Percentiles rank a stretch among this genome's conserved stretches.
phyloP scores from a whole-genome alignment of 306 rosid genomes.

The Fagus sylvatica region DNA sequence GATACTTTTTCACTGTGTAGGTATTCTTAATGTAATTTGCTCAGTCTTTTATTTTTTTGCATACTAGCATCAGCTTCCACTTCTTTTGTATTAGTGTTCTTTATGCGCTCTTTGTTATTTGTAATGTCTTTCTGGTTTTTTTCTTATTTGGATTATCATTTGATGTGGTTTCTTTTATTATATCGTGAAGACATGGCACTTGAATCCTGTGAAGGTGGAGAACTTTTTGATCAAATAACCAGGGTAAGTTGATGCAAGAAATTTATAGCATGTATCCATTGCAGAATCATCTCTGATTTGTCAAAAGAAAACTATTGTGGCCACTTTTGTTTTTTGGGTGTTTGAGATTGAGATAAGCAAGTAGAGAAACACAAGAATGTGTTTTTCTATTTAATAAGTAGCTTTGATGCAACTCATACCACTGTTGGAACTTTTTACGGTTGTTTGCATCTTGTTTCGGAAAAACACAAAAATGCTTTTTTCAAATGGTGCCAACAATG shows the following conservation, averaged over 20 bases:
- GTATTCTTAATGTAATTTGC: constrained; percentile 45
- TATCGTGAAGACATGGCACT: constrained; percentile 89
- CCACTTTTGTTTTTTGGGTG: background rate
- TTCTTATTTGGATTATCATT: constrained; percentile 28
- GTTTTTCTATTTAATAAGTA: background rate
- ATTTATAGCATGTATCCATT: constrained; percentile 13
- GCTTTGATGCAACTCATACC: background rate
- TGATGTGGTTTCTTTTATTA: constrained; percentile 30
- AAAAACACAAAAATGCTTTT: background rate
- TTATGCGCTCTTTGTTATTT: constrained; percentile 8
- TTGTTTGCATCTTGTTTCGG: background rate
- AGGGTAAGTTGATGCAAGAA: constrained; percentile 49
- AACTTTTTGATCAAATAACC: constrained; percentile 97
- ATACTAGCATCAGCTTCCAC: constrained; percentile 8
- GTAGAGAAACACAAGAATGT: background rate
- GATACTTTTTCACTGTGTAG: constrained; percentile 92
- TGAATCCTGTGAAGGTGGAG: constrained; percentile 99
- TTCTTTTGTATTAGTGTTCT: constrained; percentile 10
- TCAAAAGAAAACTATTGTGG: background rate
- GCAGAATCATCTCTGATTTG: constrained; percentile 19
- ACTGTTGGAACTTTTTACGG: background rate
- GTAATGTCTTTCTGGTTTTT: constrained; percentile 17
- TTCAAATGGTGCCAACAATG: background rate
- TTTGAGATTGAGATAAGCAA: too few relatives aligned
- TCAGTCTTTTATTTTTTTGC: constrained; percentile 5